Evolutionary conservation across 106 monocot species (phyloP).

Genomic region (Acorus gramineus): DNA sequence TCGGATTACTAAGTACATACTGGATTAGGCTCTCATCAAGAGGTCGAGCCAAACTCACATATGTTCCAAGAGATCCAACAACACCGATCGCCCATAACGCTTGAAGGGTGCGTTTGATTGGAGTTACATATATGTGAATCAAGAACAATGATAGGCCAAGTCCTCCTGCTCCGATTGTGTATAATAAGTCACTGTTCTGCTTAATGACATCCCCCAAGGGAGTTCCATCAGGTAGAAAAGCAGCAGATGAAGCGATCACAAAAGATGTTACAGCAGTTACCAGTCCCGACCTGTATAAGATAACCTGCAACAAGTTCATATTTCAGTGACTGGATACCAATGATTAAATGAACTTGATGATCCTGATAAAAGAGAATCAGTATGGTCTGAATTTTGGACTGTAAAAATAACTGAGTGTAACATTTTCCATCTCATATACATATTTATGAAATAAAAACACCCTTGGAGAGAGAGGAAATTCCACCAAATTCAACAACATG

Average conservation of each 20-base stretch:
- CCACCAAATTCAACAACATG: too few relatives aligned
- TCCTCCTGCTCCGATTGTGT: slow-evolving; percentile 59
- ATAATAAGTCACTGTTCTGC: slow-evolving; percentile 52
- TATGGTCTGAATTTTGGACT: neutral
- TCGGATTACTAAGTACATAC: slow-evolving; percentile 63
- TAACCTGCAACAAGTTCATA: slow-evolving; percentile 51
- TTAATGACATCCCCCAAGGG: slow-evolving; percentile 33
- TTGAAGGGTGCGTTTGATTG: slow-evolving; percentile 86
- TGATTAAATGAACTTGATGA: neutral
- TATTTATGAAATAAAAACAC: too few relatives aligned
- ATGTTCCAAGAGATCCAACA: slow-evolving; percentile 61
- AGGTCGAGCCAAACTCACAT: slow-evolving; percentile 55
- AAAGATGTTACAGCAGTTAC: slow-evolving; percentile 78
- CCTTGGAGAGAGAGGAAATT: too few relatives aligned
- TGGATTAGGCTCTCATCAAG: slow-evolving; percentile 47
- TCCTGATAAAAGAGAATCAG: neutral
- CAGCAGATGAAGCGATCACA: slow-evolving; percentile 53
- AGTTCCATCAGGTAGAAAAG: slow-evolving; percentile 59
- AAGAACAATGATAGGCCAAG: slow-evolving; percentile 77
- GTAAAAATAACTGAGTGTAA: neutral
- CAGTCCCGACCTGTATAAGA: slow-evolving; percentile 75
- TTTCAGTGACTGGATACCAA: neutral
- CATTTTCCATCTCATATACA: too few relatives aligned
- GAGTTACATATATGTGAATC: slow-evolving; percentile 91
- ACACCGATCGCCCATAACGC: slow-evolving; percentile 67